Base-by-base conservation (phyloP, 495 filamentous ascomycete genomes). In the Ramalina peruviana region DNA sequence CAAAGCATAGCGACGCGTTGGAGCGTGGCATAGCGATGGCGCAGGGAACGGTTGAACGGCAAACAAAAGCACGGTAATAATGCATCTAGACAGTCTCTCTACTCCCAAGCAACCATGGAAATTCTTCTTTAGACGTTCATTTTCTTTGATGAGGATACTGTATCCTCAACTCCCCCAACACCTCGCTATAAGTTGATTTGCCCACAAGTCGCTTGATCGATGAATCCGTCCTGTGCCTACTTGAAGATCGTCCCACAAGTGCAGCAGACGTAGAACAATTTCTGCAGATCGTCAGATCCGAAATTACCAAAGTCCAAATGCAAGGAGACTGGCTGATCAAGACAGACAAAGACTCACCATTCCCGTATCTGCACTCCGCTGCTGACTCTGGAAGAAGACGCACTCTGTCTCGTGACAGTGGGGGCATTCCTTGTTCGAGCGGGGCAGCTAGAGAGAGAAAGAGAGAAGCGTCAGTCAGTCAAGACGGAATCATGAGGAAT, bases 361-460 rank as follows among this genome's bases (percentile, higher is more conserved):
- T 66, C 93, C 93, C 9, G 93, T 98, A 64, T 96, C 88, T 13
- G 88, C 84, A 45, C 82, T 93, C 60, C 93, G 82, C 70, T 96
- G 89, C 63, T 97, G 92, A 38, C 88, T 94, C 70, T 98, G 92
- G 73, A 97, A 98, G 67, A 93, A 98, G 40, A 98, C 93, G 1
- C 86, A 85, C 65, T 96, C 86, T 46, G 74, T 77, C 62, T 93
- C 83, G 40, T 77, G 72, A 72, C 92, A 98, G 50, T 74, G 74
- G 13, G 89, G 86, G 66, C 92, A 98, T 45, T 72, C 69, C 64
- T 83, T 84, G 58, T 84, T 82, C 51, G 85, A 80, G 49, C 90
- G 79, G 27, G 90, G 90, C 61, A 97, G 81, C 87, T 94, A 77
- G 50, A 69, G 52, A 42, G 30, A 54, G 53, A 25, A 25, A 33